Evolutionary conservation across 768 basidiomycete genomes (phyloP), one percentile per base, ranked within the genome.

Genomic region (Suillus discolor): DNA sequence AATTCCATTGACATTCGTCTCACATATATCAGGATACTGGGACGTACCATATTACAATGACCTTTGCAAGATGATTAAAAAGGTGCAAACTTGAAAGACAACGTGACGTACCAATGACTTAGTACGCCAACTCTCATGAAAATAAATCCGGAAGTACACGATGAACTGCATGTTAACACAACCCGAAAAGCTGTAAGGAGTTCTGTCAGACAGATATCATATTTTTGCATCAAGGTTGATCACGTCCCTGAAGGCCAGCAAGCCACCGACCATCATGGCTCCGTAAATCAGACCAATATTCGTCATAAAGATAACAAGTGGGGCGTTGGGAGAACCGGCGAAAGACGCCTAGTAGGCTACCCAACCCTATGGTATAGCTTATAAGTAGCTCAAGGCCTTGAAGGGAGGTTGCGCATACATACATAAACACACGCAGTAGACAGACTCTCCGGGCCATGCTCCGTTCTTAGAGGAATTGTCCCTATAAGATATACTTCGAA

Each of bases 131-230:
- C 47, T 45, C 16, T 74, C 73, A 5, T 13, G 16, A 4, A 72
- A 31, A 47, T 70, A 68, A 28, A 44, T 6, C 34, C 73, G 70
- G 68, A 57, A 75, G 51, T 73, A 75, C 53, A 73, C 47, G 20
- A 73, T 39, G 45, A 70, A 73, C 66, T 74, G 73, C 68, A 75
- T 67, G 34, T 61, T 70, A 44, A 73, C 64, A 36, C 74, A 75
- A 64, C 73, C 73, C 3, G 73, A 74, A 42, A 74, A 67, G 45
- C 74, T 73, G 60, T n/a, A n/a, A 41, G 45, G 28, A 41, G 41
- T 57, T 15, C 16, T 36, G 15, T 55, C 28, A 18, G 53, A 65
- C 65, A 16, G 45, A 15, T n/a, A 11, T n/a, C n/a, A 49, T 23
- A 18, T 9, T 16, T 42, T 60, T 55, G 13, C 1, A 23, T 9